A percentile compares a stretch with the other conserved stretches of the same genome.
Evolutionary conservation across 2,329 filamentous ascomycete genomes (phyloP).

Genomic region (Sclerotinia glacialis): DNA sequence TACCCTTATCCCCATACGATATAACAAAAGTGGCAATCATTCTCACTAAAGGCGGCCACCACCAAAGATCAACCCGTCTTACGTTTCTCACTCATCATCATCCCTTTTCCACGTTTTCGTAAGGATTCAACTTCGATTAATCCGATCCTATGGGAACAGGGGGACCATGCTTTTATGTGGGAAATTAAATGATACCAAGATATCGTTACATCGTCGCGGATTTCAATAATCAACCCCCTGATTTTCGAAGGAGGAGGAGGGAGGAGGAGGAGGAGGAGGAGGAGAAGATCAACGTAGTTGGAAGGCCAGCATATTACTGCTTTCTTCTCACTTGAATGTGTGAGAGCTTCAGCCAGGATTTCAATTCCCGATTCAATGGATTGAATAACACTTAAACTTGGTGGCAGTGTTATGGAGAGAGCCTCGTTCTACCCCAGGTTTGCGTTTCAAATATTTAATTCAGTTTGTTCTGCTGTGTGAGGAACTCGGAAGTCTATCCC

Average conservation of each 20-base stretch:
- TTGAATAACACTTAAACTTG: neutral
- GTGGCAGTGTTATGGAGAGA: slow-evolving; percentile 13
- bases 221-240: slow-evolving; percentile 9
- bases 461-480: neutral
- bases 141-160: slow-evolving; percentile 13
- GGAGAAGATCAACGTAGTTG: neutral
- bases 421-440: slow-evolving; percentile 19
- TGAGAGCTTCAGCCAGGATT: neutral
- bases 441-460: slow-evolving; percentile 9
- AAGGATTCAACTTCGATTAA: slow-evolving; percentile 15
- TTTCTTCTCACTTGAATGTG: neutral
- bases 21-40: neutral
- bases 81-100: slow-evolving; percentile 17
- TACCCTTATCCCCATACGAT: no score
- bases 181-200: slow-evolving; percentile 18
- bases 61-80: slow-evolving; percentile 18
- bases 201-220: slow-evolving; percentile 16
- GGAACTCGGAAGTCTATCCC: neutral
- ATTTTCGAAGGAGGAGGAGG: neutral
- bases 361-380: neutral
- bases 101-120: slow-evolving; percentile 21
- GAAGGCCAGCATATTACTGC: neutral
- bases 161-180: slow-evolving; percentile 9
- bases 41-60: neutral
- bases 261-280: neutral